Percentiles rank a stretch among this genome's conserved stretches.
phyloP scores from a whole-genome alignment of 768 basidiomycete species.

The Suillus subalutaceus region DNA sequence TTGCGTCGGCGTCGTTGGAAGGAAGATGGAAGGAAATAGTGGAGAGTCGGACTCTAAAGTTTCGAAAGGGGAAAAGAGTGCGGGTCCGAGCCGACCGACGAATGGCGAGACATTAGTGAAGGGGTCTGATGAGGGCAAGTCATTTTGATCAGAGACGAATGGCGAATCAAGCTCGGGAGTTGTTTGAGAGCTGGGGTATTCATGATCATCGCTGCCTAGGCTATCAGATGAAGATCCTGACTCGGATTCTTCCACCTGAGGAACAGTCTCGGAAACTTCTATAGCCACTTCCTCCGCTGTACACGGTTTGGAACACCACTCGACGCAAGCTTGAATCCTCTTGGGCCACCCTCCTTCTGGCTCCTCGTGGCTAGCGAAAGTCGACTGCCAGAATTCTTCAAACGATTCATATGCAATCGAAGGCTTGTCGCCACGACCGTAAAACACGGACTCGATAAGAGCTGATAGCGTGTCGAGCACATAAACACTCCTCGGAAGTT shows the following conservation, averaged over 20 bases:
- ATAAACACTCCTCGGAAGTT: conserved; percentile 41
- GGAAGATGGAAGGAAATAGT: conserved; percentile 13
- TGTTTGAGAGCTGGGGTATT: conserved; percentile 13
- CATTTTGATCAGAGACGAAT: conserved; percentile 4
- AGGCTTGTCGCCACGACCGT: conserved; percentile 51
- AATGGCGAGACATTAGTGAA: conserved; percentile 21
- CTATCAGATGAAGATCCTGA: conserved; percentile 8
- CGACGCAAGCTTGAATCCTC: conserved; percentile 42
- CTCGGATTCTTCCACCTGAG: conserved; percentile 23
- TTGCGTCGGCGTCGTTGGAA: conserved; percentile 34
- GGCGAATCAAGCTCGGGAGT: conserved; percentile 12
- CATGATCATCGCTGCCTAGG: conserved; percentile 13
- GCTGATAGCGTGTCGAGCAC: conserved; percentile 51
- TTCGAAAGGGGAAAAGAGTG: conserved; percentile 24
- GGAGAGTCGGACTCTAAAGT: conserved; percentile 12
- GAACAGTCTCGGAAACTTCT: conserved; percentile 3
- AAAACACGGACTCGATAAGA: conserved; percentile 61
- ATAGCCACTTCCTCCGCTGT: neutral
- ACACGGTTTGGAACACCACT: conserved; percentile 11
- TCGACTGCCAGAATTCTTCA: conserved; percentile 60
- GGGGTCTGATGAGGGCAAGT: conserved; percentile 3
- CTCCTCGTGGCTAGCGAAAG: conserved; percentile 42
- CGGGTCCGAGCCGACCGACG: conserved; percentile 32
- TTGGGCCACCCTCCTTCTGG: conserved; percentile 60
- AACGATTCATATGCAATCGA: conserved; percentile 52